phyloP scores from a whole-genome alignment of 768 basidiomycete genomes.

The Strobilomyces dryophilus region DNA sequence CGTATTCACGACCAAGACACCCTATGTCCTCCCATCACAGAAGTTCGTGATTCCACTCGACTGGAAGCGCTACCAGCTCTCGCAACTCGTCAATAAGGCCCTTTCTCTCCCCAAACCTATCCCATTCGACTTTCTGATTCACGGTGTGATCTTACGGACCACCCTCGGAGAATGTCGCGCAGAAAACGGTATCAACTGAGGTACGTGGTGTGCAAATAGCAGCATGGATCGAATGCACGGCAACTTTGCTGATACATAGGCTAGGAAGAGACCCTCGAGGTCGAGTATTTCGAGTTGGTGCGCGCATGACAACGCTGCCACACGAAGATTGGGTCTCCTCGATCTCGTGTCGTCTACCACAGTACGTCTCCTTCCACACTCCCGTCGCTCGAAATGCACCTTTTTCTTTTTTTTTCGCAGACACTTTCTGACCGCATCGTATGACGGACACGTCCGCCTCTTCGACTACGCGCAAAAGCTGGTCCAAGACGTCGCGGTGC shows the following conservation, averaged over 20 bases:
- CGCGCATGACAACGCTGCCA: constrained; percentile 68
- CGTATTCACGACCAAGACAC: constrained; percentile 17
- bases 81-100: constrained; percentile 95
- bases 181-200: constrained; percentile 67
- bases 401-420: constrained; percentile 35
- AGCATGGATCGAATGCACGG: constrained; percentile 33
- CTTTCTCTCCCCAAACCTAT: constrained; percentile 69
- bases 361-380: constrained; percentile 3
- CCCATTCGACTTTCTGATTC: constrained; percentile 90
- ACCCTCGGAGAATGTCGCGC: constrained; percentile 72
- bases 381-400: not conserved
- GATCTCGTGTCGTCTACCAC: constrained; percentile 23
- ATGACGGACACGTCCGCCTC: constrained; percentile 71
- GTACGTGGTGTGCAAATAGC: constrained; percentile 29
- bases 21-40: constrained; percentile 47
- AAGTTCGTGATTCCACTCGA: constrained; percentile 88
- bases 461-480: constrained; percentile 64
- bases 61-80: constrained; percentile 96
- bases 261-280: constrained; percentile 85
- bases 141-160: constrained; percentile 73
- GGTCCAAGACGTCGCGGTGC: constrained; percentile 45
- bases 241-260: constrained; percentile 9
- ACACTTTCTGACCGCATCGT: constrained; percentile 72
- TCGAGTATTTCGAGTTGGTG: constrained; percentile 89
- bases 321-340: constrained; percentile 88